Evolutionary conservation across 257 asterid genomes (phyloP).

Genomic region (Ballota nigra): DNA sequence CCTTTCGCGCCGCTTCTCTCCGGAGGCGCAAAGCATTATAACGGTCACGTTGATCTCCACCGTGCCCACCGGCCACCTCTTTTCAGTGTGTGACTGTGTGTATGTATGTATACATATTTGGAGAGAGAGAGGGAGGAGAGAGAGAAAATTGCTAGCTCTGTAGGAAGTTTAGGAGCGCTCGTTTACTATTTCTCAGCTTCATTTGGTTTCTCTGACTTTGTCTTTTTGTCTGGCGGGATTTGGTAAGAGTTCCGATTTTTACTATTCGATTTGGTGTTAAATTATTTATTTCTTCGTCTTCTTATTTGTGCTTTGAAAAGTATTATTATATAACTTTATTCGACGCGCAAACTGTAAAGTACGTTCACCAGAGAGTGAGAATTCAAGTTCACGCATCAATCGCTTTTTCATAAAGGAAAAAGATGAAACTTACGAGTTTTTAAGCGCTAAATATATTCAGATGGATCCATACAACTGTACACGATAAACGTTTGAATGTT

Average conservation of each 20-base stretch:
- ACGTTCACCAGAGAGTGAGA: slow-evolving; percentile 18
- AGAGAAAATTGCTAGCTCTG: neutral
- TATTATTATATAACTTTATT: slow-evolving; percentile 26
- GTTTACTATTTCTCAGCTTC: slow-evolving; percentile 14
- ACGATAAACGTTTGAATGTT: neutral
- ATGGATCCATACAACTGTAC: neutral
- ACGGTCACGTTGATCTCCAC: slow-evolving; percentile 37
- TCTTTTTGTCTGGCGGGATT: neutral
- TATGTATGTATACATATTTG: neutral
- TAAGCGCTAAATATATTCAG: neutral
- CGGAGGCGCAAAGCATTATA: slow-evolving; percentile 15
- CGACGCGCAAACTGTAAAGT: slow-evolving; percentile 48
- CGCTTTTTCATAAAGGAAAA: neutral
- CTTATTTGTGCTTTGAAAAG: slow-evolving; percentile 19
- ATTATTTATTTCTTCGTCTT: slow-evolving; percentile 2
- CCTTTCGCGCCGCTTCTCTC: neutral
- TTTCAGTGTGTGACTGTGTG: slow-evolving; percentile 7
- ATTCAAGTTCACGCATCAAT: slow-evolving; percentile 25
- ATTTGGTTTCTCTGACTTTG: neutral
- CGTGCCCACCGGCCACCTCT: slow-evolving; percentile 19
- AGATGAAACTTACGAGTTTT: neutral
- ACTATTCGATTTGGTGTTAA: slow-evolving; percentile 21
- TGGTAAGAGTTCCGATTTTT: slow-evolving; percentile 9
- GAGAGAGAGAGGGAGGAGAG: slow-evolving; percentile 21
- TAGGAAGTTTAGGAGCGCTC: neutral